Evolutionary conservation across 208 protist species (phyloP), one percentile per base, ranked within the genome.

Genomic region (Acanthamoeba quina): DNA sequence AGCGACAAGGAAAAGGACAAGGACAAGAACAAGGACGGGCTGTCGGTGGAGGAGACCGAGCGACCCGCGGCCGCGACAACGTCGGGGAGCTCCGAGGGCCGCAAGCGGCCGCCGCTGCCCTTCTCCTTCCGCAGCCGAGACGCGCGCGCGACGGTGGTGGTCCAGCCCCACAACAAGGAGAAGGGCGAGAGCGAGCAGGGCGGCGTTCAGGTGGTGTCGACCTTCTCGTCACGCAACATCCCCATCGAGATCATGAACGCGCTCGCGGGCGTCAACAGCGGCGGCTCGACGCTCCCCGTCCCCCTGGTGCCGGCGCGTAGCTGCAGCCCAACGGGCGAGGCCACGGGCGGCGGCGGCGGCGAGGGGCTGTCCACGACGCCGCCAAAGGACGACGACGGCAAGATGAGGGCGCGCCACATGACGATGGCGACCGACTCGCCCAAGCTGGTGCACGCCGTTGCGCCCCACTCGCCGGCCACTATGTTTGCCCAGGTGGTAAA

Each of bases 1-100:
- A 86, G 78, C 49, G 78, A 86, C 49, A 86, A 86, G 78, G 78
- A 86, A 24, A 86, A 86, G 78, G 52, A 24, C 7, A 64, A 64
- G 24, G 58, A 64, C 15, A 58, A 58, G 2, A 19, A n/a, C 24
- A 13, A n/a, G 21, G 76, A 85, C 3, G 37, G 26, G 58, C 15
- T 64, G 21, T n/a, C 24, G 58, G 58, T 60, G 54, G 54, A 24
- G 54, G 54, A 60, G 76, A 85, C 19, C 44, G n/a, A 26, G 29
- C 44, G 76, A 26, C 24, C 76, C 21, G 10, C 47, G n/a, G n/a
- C 68, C 31, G 49, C 34, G 11, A 29, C 13, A 0, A 5, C 70
- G 5, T 19, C 21, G n/a, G 49, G 49, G 52, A 41, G 3, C 37
- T 41, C 49, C 0, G 78, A 86, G 29, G 52, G 24, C 44, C 78